Base-by-base conservation (phyloP, 2,329 filamentous ascomycete genomes). In the Myriosclerotinia scirpicola region DNA sequence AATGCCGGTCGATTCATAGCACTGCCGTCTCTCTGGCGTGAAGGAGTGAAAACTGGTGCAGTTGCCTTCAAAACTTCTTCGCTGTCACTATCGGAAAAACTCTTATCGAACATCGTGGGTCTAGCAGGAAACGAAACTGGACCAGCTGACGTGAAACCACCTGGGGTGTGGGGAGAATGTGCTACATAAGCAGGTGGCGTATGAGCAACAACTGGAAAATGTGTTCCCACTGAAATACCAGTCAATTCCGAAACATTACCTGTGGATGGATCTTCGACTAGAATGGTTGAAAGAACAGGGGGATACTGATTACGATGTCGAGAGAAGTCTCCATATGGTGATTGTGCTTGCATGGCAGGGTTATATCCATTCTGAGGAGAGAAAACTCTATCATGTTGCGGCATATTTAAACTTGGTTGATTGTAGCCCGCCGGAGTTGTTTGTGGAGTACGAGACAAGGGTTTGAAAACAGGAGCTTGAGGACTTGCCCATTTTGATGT, bases 161-260 rank as follows among this genome's bases (percentile, higher is more conserved):
- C 44, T 44, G 14, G 17, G 34, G 20, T 38, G 52, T 9, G 4
- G 12, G 55, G 22, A 36, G 20, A 58, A 55, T 56, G 42, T 52
- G n/a, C 36, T 44, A 34, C n/a, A 42, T 52, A 3, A 22, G 34
- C 20, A 60, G 64, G 9, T n/a, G 68, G 55, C 38, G 55, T 55
- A 22, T 69, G 63, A 9, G 67, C 60, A 38, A 63, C 60, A 15
- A 67, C 54, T 53, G 69, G 69, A 26, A 67, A 44, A 14, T 60
- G 66, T 20, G 59, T 66, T 34, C 34, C 36, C 44, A 67, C 67
- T 1, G 64, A n/a, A 5, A 67, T 36, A 4, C 69, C 68, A 42
- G 63, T 70, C 26, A 69, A 56, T 44, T 68, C 67, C 14, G n/a
- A 54, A 2, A 54, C 46, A 34, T 30, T 6, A 12, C 68, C 67